Conservation (phyloP, 306 rosid genomes). For the Mimosa pudica region DNA sequence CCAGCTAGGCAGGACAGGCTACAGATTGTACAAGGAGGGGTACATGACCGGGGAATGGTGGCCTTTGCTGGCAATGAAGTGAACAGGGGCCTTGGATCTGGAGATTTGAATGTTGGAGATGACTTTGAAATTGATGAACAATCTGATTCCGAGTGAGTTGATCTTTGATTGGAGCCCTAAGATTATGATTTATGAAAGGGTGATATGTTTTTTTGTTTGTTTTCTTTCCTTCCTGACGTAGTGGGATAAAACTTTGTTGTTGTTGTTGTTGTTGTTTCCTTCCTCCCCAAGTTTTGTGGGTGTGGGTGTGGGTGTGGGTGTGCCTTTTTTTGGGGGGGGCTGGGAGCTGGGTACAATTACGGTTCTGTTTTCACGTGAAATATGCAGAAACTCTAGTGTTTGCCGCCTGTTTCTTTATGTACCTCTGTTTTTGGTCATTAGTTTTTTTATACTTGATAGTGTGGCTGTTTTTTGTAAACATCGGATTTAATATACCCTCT, state of each 20-base stretch:
- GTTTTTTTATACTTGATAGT: slow-evolving; percentile 17
- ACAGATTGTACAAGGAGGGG: slow-evolving; percentile 66
- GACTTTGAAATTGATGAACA: slow-evolving; percentile 85
- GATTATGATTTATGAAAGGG: background rate
- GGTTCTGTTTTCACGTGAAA: background rate
- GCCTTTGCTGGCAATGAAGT: slow-evolving; percentile 67
- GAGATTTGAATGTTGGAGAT: slow-evolving; percentile 54
- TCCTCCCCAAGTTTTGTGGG: background rate
- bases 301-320: background rate
- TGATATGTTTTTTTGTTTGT: background rate
- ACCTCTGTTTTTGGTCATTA: background rate
- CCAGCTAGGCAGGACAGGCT: slow-evolving; percentile 84
- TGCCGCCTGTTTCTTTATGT: slow-evolving; percentile 4
- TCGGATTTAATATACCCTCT: slow-evolving; percentile 23
- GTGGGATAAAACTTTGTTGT: no score
- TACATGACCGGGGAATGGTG: slow-evolving; percentile 64
- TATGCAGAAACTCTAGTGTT: slow-evolving; percentile 5
- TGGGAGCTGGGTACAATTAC: background rate
- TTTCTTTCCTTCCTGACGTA: no score
- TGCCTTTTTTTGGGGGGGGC: background rate
- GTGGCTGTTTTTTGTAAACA: background rate
- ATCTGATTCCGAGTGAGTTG: slow-evolving; percentile 92
- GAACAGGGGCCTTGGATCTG: slow-evolving; percentile 53
- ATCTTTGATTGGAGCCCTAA: slow-evolving; percentile 8
- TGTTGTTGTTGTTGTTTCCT: no score